Evolutionary conservation across 2,329 filamentous ascomycete genomes (phyloP).

Genomic region (Ilyonectria destructans): DNA sequence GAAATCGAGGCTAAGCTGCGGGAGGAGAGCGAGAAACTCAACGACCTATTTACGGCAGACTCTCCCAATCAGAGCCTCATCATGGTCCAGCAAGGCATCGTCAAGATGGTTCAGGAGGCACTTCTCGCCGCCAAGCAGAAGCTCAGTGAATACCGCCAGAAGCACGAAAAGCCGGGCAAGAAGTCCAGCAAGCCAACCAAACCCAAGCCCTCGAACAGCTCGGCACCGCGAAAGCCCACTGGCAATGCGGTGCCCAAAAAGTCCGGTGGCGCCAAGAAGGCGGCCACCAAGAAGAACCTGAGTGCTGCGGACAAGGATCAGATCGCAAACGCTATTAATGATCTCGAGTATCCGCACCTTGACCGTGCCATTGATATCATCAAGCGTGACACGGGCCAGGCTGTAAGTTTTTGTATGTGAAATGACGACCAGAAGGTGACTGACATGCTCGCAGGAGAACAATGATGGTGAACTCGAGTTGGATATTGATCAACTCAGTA

Average conservation of each 20-base stretch:
- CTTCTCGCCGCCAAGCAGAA: conserved; percentile 82
- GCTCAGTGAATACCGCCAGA: conserved; percentile 66
- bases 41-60: conserved; percentile 66
- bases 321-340: conserved; percentile 88
- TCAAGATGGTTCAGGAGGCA: conserved; percentile 78
- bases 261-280: conserved; percentile 61
- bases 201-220: conserved; percentile 58
- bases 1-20: conserved; percentile 67
- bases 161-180: conserved; percentile 73
- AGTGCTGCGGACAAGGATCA: conserved; percentile 90
- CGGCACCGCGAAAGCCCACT: conserved; percentile 61
- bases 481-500: conserved; percentile 71
- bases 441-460: conserved; percentile 64
- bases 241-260: conserved; percentile 56
- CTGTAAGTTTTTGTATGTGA: conserved; percentile 68
- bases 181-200: conserved; percentile 73
- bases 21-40: conserved; percentile 74
- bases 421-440: conserved; percentile 5
- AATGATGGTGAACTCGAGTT: conserved; percentile 73
- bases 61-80: conserved; percentile 69
- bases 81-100: conserved; percentile 73
- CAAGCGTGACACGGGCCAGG: conserved; percentile 85
- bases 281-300: conserved; percentile 66
- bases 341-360: conserved; percentile 84
- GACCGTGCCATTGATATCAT: conserved; percentile 90